Evolutionary conservation across 306 rosid species (phyloP).

Genomic region (Astragalus membranaceus): DNA sequence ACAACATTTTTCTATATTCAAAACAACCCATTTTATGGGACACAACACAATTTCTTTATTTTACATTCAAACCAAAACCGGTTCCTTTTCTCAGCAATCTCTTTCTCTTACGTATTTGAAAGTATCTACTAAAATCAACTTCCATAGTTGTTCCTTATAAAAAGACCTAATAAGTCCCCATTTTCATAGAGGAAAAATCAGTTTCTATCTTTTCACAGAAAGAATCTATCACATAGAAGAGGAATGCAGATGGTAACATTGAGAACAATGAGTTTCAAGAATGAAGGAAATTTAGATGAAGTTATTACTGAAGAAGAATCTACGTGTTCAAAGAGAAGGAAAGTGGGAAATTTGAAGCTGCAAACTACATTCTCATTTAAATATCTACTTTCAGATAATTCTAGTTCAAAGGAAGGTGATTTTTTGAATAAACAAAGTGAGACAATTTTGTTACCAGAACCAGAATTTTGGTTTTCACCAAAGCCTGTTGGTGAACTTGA

Average conservation of each 20-base stretch:
- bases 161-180: conserved; percentile 8
- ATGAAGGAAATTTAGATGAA: conserved; percentile 12
- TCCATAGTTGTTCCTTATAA: conserved; percentile 18
- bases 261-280: conserved; percentile 35
- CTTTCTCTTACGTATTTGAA: conserved; percentile 26
- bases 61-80: conserved; percentile 29
- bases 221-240: conserved; percentile 5
- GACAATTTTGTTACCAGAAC: not conserved
- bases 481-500: conserved; percentile 36
- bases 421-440: conserved; percentile 12
- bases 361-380: conserved; percentile 33
- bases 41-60: not conserved
- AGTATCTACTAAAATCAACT: not conserved
- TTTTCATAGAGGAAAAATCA: too few species aligned
- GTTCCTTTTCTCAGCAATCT: conserved; percentile 21
- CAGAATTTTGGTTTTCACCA: conserved; percentile 24
- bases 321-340: conserved; percentile 27
- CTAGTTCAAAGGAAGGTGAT: conserved; percentile 4
- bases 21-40: conserved; percentile 17
- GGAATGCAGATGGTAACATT: conserved; percentile 27
- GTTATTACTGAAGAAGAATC: conserved; percentile 36
- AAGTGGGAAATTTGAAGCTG: conserved; percentile 28
- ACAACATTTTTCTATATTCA: conserved; percentile 19
- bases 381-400: conserved; percentile 18
- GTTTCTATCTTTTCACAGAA: conserved; percentile 8